Evolutionary conservation across 2,329 filamentous ascomycete species (phyloP).

Genomic region (Tolypocladium pustulatum): DNA sequence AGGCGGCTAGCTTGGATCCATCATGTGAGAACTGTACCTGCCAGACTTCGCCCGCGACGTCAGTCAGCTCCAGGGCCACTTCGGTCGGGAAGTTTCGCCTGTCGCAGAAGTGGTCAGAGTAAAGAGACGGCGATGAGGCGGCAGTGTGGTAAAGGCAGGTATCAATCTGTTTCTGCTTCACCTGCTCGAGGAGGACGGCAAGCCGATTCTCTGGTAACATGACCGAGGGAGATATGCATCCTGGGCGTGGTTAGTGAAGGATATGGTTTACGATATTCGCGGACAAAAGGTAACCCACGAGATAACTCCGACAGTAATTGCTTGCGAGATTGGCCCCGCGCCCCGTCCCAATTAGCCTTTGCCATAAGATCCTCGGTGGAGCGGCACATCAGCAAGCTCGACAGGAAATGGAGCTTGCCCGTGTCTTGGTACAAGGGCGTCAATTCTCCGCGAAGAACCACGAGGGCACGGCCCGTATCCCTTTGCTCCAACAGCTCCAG

Average conservation of each 20-base stretch:
- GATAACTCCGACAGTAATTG: conserved; percentile 72
- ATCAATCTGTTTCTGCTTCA: conserved; percentile 75
- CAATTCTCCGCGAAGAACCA: conserved; percentile 77
- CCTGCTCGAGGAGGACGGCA: conserved; percentile 67
- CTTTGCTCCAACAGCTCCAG: conserved; percentile 75
- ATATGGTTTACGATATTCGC: background rate
- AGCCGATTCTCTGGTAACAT: conserved; percentile 94
- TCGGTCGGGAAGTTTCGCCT: conserved; percentile 68
- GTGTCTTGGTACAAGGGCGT: conserved; percentile 77
- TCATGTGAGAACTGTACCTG: conserved; percentile 84
- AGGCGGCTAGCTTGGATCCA: conserved; percentile 71
- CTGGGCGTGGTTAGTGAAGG: conserved; percentile 31
- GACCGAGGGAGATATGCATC: conserved; percentile 85
- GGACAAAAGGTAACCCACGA: conserved; percentile 36
- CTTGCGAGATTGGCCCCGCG: conserved; percentile 62
- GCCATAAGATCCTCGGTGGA: conserved; percentile 64
- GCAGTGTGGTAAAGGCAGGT: conserved; percentile 86
- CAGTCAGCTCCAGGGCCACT: conserved; percentile 56
- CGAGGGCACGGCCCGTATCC: conserved; percentile 63
- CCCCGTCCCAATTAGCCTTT: conserved; percentile 79
- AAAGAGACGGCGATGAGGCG: conserved; percentile 67
- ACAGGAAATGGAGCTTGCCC: conserved; percentile 67
- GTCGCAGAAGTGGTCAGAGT: conserved; percentile 80
- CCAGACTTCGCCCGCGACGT: conserved; percentile 81
- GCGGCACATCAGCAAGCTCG: conserved; percentile 83